Evolutionary conservation across 495 filamentous ascomycete genomes (phyloP).

Genomic region (Eremomyces bilateralis): DNA sequence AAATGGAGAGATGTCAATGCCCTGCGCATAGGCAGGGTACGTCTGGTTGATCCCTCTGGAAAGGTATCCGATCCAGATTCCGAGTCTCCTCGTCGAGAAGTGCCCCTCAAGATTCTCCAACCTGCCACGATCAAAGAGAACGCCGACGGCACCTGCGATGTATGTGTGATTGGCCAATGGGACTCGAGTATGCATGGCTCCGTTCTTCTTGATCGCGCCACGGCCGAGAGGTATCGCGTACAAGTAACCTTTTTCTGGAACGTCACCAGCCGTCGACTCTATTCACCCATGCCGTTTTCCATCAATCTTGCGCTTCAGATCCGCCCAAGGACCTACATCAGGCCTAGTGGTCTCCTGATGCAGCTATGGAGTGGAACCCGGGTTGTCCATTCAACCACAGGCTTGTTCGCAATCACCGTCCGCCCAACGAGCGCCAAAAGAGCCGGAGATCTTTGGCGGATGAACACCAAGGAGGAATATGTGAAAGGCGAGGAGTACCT

Average conservation of each 20-base stretch:
- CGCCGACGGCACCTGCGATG: conserved; percentile 75
- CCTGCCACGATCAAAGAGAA: conserved; percentile 59
- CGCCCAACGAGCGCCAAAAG: conserved; percentile 75
- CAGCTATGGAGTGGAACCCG: conserved; percentile 67
- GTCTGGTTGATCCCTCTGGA: conserved; percentile 62
- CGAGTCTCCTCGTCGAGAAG: conserved; percentile 43
- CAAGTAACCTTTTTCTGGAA: conserved; percentile 75
- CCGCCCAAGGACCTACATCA: conserved; percentile 60
- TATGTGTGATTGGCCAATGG: conserved; percentile 78
- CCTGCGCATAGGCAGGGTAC: conserved; percentile 56
- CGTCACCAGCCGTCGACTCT: conserved; percentile 53
- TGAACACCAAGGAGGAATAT: conserved; percentile 86
- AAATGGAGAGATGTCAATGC: conserved; percentile 64
- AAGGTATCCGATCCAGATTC: conserved; percentile 71
- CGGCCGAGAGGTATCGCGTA: conserved; percentile 74
- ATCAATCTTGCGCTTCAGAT: conserved; percentile 64
- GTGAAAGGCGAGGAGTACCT: conserved; percentile 86
- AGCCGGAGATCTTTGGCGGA: conserved; percentile 84
- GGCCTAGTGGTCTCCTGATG: conserved; percentile 67
- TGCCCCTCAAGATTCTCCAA: conserved; percentile 51
- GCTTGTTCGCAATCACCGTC: conserved; percentile 67
- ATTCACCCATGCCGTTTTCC: conserved; percentile 66
- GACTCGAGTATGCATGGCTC: conserved; percentile 87
- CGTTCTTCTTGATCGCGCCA: conserved; percentile 68
- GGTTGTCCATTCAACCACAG: conserved; percentile 67